Evolutionary conservation across 2,329 filamentous ascomycete genomes (phyloP), one percentile per base, ranked within the genome.

Genomic region (Hymenoscyphus infarciens): DNA sequence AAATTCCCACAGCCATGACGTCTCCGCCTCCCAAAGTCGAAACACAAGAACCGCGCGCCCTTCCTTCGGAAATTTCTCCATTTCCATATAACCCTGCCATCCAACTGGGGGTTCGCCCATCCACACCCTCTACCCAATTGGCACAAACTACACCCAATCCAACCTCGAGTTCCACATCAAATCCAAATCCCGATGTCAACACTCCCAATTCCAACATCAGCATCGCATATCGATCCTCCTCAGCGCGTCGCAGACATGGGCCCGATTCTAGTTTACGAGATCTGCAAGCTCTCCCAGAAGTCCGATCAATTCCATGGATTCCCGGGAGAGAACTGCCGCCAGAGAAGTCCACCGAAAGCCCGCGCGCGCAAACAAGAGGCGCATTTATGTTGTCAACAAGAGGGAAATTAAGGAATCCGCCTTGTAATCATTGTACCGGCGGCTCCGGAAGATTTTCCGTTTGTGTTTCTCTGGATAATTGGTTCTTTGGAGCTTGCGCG

Each of bases 401-500:
- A 39, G 69, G 69, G 3, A 54, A 63, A 27, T 55, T 68, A 10
- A 64, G 61, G 8, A 52, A 66, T 42, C 63, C 64, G 15, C 67
- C 65, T 15, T 71, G 69, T 55, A 65, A 54, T 13, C 64, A 64
- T 39, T 71, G 69, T 42, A 53, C 57, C 3, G 56, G 56, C 5
- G 67, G 65, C 10, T 56, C 62, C 15, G 68, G 68, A 8, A 59
- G 68, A 15, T 71, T 71, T 25, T 56, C 65, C 2, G 2, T 61
- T 7, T 71, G 69, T 42, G 54, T 71, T 15, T 60, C 62, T 33
- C 56, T 66, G 8, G 65, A 65, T 13, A 63, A 60, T n/a, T 71
- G 62, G 61, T 70, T 69, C 33, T 38, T 62, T 54, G 68, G 68
- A 6, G 66, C 69, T 19, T 71, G 69, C 42, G 64, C 67, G n/a